Conservation (phyloP, 2,329 filamentous ascomycete genomes). For the Xylariaceae sp. region DNA sequence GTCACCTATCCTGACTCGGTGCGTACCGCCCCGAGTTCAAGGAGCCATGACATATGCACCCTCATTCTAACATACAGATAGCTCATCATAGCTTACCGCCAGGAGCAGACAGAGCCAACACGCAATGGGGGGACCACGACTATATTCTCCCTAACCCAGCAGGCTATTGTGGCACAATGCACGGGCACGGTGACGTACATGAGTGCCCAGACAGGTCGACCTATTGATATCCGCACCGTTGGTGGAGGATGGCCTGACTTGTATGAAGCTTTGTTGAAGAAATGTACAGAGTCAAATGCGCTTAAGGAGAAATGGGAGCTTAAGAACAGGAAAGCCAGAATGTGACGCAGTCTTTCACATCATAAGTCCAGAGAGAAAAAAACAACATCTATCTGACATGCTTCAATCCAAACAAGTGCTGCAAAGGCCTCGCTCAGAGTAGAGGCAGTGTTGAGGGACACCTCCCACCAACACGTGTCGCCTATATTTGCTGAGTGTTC, state of each 20-base stretch:
- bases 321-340: no score
- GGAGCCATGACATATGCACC: no score
- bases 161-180: slow-evolving; percentile 21
- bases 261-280: slow-evolving; percentile 11
- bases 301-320: slow-evolving; percentile 2
- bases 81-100: slow-evolving; percentile 21
- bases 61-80: not conserved
- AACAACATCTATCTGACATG: no score
- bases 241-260: slow-evolving; percentile 17
- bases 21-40: not conserved
- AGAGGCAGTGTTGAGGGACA: no score
- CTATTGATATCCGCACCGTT: slow-evolving; percentile 21
- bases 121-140: slow-evolving; percentile 14
- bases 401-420: no score
- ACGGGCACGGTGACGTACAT: slow-evolving; percentile 21
- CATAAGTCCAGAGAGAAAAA: no score
- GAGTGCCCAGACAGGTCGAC: slow-evolving; percentile 20
- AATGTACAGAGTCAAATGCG: slow-evolving; percentile 6
- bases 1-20: slow-evolving; percentile 4
- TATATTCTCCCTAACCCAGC: slow-evolving; percentile 23
- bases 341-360: no score
- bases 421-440: no score
- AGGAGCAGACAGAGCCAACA: slow-evolving; percentile 19
- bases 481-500: no score
- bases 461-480: no score